phyloP scores from a whole-genome alignment of 129 eudicot genomes.

The Solidago caesia region DNA sequence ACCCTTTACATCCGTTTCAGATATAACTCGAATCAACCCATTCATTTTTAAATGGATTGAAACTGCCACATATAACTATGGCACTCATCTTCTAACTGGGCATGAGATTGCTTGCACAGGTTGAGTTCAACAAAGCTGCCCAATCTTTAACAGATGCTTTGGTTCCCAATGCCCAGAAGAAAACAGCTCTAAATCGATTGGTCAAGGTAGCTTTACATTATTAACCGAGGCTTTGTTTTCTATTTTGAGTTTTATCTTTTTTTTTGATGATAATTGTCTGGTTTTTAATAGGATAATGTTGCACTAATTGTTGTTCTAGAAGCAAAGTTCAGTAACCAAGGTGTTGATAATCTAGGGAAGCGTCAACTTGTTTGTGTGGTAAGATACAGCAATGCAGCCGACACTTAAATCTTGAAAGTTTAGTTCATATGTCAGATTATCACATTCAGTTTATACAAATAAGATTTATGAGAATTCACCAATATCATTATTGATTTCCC shows the following conservation, averaged over 20 bases:
- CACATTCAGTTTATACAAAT: neutral
- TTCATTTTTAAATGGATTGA: neutral
- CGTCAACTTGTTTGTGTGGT: conserved; percentile 99
- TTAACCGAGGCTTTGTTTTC: neutral
- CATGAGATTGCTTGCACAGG: conserved; percentile 27
- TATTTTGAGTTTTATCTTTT: neutral
- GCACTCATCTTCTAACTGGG: conserved; percentile 2
- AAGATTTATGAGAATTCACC: neutral
- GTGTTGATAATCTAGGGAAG: conserved; percentile 77
- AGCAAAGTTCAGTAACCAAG: conserved; percentile 89
- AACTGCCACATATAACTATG: neutral
- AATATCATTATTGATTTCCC: conserved; percentile 8
- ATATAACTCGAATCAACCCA: neutral
- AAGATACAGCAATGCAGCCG: conserved; percentile 24
- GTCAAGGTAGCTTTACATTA: conserved; percentile 35
- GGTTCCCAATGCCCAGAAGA: conserved; percentile 52
- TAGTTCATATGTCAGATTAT: neutral
- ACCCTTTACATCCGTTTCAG: neutral
- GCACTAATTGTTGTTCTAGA: conserved; percentile 90
- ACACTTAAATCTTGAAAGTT: neutral
- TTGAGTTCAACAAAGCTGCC: conserved; percentile 60
- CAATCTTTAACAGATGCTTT: conserved; percentile 57
- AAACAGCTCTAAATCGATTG: conserved; percentile 43
- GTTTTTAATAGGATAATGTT: conserved; percentile 71
- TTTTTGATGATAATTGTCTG: conserved; percentile 16